Percentiles rank a stretch among this genome's conserved stretches.
These are phyloP conservation scores for Saksenaea vasiformis DNA, from an alignment of 371 early-diverging fungal species.

Conservation along the genomic window DNA sequence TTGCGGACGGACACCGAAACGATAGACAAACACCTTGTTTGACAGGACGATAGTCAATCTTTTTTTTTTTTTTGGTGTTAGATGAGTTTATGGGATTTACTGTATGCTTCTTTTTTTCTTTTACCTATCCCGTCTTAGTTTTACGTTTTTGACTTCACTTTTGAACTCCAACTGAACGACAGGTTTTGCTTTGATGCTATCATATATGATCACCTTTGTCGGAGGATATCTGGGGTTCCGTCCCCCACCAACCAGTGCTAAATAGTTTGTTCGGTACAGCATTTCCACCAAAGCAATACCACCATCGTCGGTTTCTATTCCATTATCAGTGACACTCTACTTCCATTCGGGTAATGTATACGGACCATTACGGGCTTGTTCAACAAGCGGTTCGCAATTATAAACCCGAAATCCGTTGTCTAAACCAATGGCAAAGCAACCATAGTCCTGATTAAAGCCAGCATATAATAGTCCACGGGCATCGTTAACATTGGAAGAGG, in stretches of 20 bases:
- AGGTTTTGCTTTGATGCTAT: conserved; percentile 75
- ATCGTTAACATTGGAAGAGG: conserved; percentile 50
- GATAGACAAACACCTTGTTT: conserved; percentile 86
- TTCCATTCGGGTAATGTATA: no score
- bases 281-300: conserved; percentile 93
- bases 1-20: conserved; percentile 70
- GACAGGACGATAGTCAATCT: conserved; percentile 79
- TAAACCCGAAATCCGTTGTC: conserved; percentile 89
- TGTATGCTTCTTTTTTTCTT: not conserved
- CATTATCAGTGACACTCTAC: not conserved
- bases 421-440: conserved; percentile 93
- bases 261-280: conserved; percentile 91
- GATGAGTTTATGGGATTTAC: no score
- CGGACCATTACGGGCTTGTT: conserved; percentile 80
- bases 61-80: not conserved
- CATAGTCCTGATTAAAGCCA: conserved; percentile 83
- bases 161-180: conserved; percentile 83
- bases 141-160: conserved; percentile 80
- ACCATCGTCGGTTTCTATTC: conserved; percentile 77
- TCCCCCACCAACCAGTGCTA: conserved; percentile 97
- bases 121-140: conserved; percentile 79
- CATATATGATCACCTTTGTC: conserved; percentile 91
- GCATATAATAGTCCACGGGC: conserved; percentile 65
- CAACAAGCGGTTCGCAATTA: conserved; percentile 90
- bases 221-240: conserved; percentile 83